A percentile compares a stretch with the other conserved stretches of the same genome.
phyloP scores from a whole-genome alignment of 139 green algal species.

The Chlorella sp. region DNA sequence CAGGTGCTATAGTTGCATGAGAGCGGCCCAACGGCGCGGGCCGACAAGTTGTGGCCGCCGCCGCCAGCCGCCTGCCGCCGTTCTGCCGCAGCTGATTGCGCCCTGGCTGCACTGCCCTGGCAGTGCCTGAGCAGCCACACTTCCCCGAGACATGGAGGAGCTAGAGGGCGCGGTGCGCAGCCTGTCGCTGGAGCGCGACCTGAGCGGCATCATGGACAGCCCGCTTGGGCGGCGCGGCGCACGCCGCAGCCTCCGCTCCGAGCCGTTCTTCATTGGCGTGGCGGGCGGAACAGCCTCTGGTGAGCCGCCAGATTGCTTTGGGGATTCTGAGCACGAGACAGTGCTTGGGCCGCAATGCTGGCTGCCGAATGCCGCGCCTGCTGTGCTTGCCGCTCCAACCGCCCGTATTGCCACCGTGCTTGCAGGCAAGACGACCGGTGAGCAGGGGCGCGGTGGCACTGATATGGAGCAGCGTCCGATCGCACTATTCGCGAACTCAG shows the following conservation, averaged over 20 bases:
- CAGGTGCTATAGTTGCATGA: too few relatives aligned
- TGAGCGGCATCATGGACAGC: background rate
- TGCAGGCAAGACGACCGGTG: constrained; percentile 28
- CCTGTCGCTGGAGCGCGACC: background rate
- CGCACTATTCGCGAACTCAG: too few relatives aligned
- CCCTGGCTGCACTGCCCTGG: too few relatives aligned
- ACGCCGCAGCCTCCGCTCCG: constrained; percentile 12
- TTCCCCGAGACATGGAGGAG: background rate
- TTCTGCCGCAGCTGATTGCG: too few relatives aligned
- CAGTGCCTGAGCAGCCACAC: too few relatives aligned
- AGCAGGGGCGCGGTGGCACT: background rate
- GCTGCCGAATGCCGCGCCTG: background rate
- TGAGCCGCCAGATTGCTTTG: background rate
- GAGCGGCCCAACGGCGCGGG: too few relatives aligned
- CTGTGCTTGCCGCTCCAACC: background rate
- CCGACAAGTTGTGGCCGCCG: too few relatives aligned
- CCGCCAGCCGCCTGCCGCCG: background rate
- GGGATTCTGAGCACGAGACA: background rate
- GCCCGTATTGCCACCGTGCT: background rate
- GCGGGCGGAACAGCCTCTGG: constrained; percentile 42
- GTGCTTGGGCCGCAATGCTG: too few relatives aligned
- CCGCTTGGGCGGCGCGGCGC: constrained; percentile 1
- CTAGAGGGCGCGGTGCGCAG: background rate
- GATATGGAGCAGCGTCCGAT: too few relatives aligned
- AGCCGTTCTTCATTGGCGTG: constrained; percentile 86